A percentile compares a stretch with the other conserved stretches of the same genome.
Conservation (phyloP, 805 yeast species). For the Metschnikowia peoriensis region DNA sequence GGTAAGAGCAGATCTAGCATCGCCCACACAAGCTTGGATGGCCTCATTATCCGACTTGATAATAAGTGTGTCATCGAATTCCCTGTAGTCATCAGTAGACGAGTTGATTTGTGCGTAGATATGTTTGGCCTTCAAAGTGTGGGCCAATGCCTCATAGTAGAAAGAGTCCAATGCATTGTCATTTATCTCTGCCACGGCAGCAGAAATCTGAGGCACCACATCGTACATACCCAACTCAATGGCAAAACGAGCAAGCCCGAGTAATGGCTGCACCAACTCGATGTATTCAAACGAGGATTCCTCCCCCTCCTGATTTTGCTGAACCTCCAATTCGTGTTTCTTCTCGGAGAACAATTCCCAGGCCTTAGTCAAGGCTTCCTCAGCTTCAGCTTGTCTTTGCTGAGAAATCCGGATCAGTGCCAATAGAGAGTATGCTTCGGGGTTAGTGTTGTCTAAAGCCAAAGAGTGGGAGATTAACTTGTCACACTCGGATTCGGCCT, state of each 20-base stretch:
- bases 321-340: slow-evolving; percentile 48
- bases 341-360: slow-evolving; percentile 66
- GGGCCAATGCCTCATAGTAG: slow-evolving; percentile 80
- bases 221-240: slow-evolving; percentile 77
- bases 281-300: slow-evolving; percentile 50
- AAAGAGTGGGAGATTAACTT: slow-evolving; percentile 63
- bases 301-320: slow-evolving; percentile 29
- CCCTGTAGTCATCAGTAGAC: slow-evolving; percentile 40
- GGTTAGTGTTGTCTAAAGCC: slow-evolving; percentile 55
- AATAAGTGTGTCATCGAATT: slow-evolving; percentile 25
- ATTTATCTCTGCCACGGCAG: slow-evolving; percentile 69
- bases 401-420: slow-evolving; percentile 91
- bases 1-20: slow-evolving; percentile 44
- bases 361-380: slow-evolving; percentile 59
- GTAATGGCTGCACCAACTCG: slow-evolving; percentile 70
- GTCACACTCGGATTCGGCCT: slow-evolving; percentile 83
- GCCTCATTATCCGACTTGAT: slow-evolving; percentile 26
- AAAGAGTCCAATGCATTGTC: slow-evolving; percentile 80
- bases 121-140: slow-evolving; percentile 44
- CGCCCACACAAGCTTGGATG: slow-evolving; percentile 29
- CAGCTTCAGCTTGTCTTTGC: slow-evolving; percentile 71
- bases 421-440: slow-evolving; percentile 79
- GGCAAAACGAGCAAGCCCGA: slow-evolving; percentile 70
- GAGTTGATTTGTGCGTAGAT: slow-evolving; percentile 28
- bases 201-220: slow-evolving; percentile 60